These are phyloP conservation scores for Secale cereale DNA, from an alignment of 176 grass and related monocot genomes.

Conservation along the genomic window DNA sequence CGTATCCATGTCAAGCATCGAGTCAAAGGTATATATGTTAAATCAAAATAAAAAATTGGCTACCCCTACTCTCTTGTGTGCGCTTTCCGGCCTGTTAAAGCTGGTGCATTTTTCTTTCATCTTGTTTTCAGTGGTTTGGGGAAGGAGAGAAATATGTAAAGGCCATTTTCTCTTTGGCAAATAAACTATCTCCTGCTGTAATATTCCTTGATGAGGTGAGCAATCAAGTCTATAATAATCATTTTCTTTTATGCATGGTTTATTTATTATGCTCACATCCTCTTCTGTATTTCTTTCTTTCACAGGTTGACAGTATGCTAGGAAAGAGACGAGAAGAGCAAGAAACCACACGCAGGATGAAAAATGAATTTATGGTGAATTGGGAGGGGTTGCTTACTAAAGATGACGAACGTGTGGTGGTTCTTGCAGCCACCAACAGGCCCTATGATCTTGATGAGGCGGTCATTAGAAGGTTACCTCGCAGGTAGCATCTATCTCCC, in stretches of 20 bases:
- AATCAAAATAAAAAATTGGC: background rate
- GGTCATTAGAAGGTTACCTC: conserved; percentile 75
- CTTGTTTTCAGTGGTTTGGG: conserved; percentile 50
- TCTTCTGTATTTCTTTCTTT: background rate
- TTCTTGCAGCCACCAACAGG: conserved; percentile 82
- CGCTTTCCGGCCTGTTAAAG: background rate
- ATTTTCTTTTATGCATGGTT: background rate
- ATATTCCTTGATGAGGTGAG: conserved; percentile 88
- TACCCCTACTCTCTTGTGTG: background rate
- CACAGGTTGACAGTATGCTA: conserved; percentile 83
- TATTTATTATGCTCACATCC: background rate
- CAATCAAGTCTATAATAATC: background rate
- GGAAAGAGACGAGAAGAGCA: conserved; percentile 48
- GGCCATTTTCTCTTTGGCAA: conserved; percentile 80
- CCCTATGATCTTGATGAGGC: conserved; percentile 89
- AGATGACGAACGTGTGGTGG: conserved; percentile 60
- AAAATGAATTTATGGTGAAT: conserved; percentile 85
- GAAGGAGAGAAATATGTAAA: conserved; percentile 82
- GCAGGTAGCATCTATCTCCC: conserved; percentile 43
- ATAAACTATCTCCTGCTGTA: conserved; percentile 71
- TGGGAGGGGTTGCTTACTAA: conserved; percentile 85
- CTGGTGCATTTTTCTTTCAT: background rate
- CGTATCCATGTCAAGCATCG: conserved; percentile 76
- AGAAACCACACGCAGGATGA: conserved; percentile 53
- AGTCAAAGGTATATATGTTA: conserved; percentile 53